These are phyloP conservation scores for Leccinellum rugosiceps DNA, from an alignment of 768 basidiomycete genomes.

Conservation along the genomic window DNA sequence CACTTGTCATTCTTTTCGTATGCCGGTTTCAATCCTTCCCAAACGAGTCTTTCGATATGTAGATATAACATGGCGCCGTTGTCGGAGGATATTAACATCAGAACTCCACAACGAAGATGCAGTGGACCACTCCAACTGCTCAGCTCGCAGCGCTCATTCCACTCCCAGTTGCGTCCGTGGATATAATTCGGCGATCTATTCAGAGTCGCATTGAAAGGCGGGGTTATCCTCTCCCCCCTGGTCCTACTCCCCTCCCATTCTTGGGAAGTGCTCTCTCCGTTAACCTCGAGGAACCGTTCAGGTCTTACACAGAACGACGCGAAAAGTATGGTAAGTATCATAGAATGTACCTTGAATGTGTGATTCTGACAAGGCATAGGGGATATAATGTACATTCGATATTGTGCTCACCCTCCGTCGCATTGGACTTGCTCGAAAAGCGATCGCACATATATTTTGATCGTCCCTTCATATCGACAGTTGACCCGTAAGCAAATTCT, in stretches of 20 bases:
- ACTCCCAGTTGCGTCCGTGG: neutral
- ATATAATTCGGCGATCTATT: neutral
- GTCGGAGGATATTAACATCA: neutral
- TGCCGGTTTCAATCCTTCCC: neutral
- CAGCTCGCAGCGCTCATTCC: neutral
- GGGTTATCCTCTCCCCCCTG: neutral
- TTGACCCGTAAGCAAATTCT: conserved; percentile 13
- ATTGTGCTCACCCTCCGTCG: conserved; percentile 4
- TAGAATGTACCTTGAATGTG: neutral
- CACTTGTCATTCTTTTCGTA: too few relatives aligned
- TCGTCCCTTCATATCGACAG: conserved; percentile 37
- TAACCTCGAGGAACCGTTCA: neutral
- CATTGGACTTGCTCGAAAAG: conserved; percentile 45
- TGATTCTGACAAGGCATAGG: neutral
- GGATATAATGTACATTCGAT: neutral
- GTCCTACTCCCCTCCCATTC: neutral
- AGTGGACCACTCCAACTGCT: neutral
- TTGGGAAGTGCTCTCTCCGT: neutral
- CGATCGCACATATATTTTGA: conserved; percentile 48
- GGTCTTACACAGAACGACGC: neutral
- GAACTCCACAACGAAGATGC: neutral
- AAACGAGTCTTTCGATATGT: neutral
- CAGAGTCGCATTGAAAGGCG: neutral
- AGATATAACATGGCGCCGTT: neutral
- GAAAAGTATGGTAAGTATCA: neutral